Evolutionary conservation across 441 rosid species (phyloP), one percentile per base, ranked within the genome.

Genomic region (Croton setiger): DNA sequence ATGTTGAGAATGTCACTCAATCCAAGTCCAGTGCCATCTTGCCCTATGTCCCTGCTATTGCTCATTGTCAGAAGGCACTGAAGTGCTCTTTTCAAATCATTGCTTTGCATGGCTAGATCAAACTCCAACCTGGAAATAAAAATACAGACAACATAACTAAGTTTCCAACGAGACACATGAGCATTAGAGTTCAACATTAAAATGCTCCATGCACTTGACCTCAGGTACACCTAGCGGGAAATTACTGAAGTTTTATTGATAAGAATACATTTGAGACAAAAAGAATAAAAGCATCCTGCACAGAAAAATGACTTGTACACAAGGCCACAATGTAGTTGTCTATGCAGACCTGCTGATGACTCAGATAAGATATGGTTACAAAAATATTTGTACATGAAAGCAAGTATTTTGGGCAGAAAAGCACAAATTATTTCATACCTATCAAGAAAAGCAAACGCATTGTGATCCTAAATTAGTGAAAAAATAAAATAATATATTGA

Each of bases 41-140:
- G 98, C 66, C 98, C 98, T 67, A 95, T 83, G 85, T 95, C 99
- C 78, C 85, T 85, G 82, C 96, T 91, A 80, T 92, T 95, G 83
- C 97, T 90, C 98, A 92, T 89, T 20, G 92, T 92, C 69, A 92
- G 84, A 70, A 95, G 97, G 87, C 97, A 92, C 75, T 91, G 98
- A 67, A 95, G 97, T 72, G 99, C 98, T 82, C 99, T 95, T 89
- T 90, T 95, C 74, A 90, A 80, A 84, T 95, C 96, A 79, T 82
- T 92, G 81, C 99, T 92, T 81, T 92, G 91, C 95, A 95, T 89
- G 59, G 99, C 99, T 72, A 95, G 82, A 80, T 95, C 97, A 83
- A 92, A 92, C 82, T 92, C 99, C 87, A 90, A 84, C 86, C 98
- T 95, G 79, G 27, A 76, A 51, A 1, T 27, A 41, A 75, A 49